Base-by-base conservation (phyloP, 23 red algal genomes). In the Gracilaria vermiculophylla region DNA sequence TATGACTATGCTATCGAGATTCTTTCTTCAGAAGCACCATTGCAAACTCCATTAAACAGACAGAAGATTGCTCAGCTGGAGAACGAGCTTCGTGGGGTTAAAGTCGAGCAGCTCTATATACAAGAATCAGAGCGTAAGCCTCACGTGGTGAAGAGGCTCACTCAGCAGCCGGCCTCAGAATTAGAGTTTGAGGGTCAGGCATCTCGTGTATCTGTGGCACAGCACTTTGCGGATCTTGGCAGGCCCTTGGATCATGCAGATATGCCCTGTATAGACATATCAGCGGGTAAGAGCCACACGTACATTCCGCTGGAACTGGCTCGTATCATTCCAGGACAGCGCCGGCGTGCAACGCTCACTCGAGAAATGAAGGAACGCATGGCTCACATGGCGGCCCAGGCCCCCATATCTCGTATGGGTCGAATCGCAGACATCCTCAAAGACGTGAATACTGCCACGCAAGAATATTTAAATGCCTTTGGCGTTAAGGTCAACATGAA, bases 401-500 rank as follows among this genome's bases (percentile, higher is more conserved):
- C 21, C 27, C 90, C 90, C 8, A 4, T 49, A 12, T 42, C 72
- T 39, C 77, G 90, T 36, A 58, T 83, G 80, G 53, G 33, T 24
- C 20, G 41, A 69, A 86, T 93, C 10, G 69, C 73, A 34, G 69
- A 60, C 3, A 57, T 85, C 58, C 90, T 84, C 33, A 48, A 81
- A 34, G 57, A 85, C 17, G 81, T 84, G 1, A 77, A 84, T 28
- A 36, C 74, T 36, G 35, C 82, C 13, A 85, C 65, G 20, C 53
- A 93, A 34, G 78, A 83, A 16, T 93, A 93, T 40, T 27, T 93
- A 0, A 31, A 69, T 27, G 80, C 79, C 43, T 93, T 93, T 56
- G 90, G 90, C 19, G 58, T 93, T 27, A 80, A 84, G 51, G 90
- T 93, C n/a, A 84, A 93, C 47, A 69, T 79, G 32, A 48, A 86